Percentiles rank a stretch among this genome's conserved stretches.
These are phyloP conservation scores for Hapsidospora chrysogenum DNA, from an alignment of 495 filamentous ascomycete genomes.

Conservation along the genomic window DNA sequence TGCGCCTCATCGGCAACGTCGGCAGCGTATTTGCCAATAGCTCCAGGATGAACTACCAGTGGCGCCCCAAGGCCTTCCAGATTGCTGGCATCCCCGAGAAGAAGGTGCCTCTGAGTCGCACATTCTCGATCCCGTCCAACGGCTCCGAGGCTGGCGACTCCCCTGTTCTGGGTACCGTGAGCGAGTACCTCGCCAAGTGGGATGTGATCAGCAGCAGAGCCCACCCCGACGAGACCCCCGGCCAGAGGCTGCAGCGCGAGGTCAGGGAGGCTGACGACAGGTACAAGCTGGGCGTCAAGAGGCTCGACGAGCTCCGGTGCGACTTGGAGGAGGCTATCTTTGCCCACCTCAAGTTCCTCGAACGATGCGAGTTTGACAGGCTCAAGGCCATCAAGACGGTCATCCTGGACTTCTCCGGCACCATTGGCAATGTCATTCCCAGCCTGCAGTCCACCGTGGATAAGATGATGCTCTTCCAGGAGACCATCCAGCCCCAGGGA, in stretches of 20 bases:
- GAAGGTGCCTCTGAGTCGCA: conserved; percentile 53
- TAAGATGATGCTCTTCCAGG: conserved; percentile 97
- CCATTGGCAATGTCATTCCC: conserved; percentile 95
- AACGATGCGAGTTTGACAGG: conserved; percentile 91
- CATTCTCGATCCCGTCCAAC: conserved; percentile 41
- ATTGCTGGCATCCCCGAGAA: conserved; percentile 74
- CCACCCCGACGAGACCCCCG: conserved; percentile 72
- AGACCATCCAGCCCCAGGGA: conserved; percentile 84
- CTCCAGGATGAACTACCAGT: conserved; percentile 93
- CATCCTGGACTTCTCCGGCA: conserved; percentile 91
- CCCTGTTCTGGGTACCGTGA: conserved; percentile 57
- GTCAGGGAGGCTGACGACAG: conserved; percentile 80
- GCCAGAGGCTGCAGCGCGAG: conserved; percentile 74
- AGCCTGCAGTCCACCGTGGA: conserved; percentile 89
- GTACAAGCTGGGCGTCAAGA: conserved; percentile 73
- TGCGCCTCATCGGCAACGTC: conserved; percentile 83
- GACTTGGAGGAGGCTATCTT: conserved; percentile 89
- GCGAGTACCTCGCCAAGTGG: conserved; percentile 79
- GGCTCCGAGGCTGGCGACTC: conserved; percentile 40
- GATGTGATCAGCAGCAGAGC: conserved; percentile 79
- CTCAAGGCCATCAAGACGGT: conserved; percentile 97
- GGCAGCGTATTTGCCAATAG: conserved; percentile 94
- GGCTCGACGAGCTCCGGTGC: conserved; percentile 79
- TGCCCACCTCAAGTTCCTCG: conserved; percentile 84
- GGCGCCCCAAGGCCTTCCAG: conserved; percentile 83